Evolutionary conservation across 2,329 filamentous ascomycete species (phyloP), one percentile per base, ranked within the genome.

Genomic region (Monosporascus sp.): DNA sequence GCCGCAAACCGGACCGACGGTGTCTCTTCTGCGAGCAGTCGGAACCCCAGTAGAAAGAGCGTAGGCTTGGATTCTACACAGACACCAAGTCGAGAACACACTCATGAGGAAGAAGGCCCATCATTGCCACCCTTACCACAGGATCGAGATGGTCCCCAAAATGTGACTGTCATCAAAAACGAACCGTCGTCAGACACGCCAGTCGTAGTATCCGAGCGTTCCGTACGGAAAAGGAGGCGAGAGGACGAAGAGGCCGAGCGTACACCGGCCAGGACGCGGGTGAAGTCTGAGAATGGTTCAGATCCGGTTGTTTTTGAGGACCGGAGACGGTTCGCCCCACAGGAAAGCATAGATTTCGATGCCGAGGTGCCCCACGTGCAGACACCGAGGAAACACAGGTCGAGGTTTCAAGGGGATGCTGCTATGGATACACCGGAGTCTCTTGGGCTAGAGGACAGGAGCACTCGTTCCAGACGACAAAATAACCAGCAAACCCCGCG

Each of bases 261-360:
- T n/a, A 54, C 57, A 4, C 64, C 62, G 2, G 47, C 61, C 17
- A 38, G 50, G 11, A 64, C 61, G 11, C 72, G 64, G 50, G 58
- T 81, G 45, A 82, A 82, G 60, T 54, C 59, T 6, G 78, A 82
- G 58, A 54, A 64, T 36, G 57, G 61, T 43, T 69, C 70, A n/a
- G 67, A 68, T 20, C 64, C 63, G 0, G 56, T 66, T 2, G 50
- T 65, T 43, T 63, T 53, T 15, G 59, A 59, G 43, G 67, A 66
- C 43, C 57, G 56, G 17, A 56, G 56, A 47, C 55, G 57, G 9
- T 71, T 75, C 54, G 60, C 69, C 20, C 71, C 75, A 1, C 72
- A 79, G 41, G 82, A 84, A 50, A 87, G 82, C 51, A 74, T 87
- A 49, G 84, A 88, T 62, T 72, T 87, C 11, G 79, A 83, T 61